Percentiles rank a stretch among this genome's conserved stretches.
Conservation (phyloP, 1,284 basidiomycete species). For the Trametes versicolor region DNA sequence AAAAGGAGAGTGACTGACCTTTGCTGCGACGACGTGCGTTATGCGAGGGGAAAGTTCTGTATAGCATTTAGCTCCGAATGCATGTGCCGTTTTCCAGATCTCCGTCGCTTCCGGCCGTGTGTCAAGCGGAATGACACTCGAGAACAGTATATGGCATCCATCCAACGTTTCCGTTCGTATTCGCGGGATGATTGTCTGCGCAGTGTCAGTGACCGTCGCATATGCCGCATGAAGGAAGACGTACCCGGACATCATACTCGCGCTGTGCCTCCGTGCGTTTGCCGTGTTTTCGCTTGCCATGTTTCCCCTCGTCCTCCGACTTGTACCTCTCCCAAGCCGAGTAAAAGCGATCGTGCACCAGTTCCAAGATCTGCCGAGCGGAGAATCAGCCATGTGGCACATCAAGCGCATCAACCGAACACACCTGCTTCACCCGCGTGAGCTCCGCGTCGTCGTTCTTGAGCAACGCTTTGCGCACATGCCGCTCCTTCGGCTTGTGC, state of each 20-base stretch:
- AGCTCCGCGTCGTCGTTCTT: conserved; percentile 93
- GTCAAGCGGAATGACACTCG: conserved; percentile 92
- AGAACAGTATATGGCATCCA: conserved; percentile 88
- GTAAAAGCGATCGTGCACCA: conserved; percentile 84
- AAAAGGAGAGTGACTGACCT: conserved; percentile 55
- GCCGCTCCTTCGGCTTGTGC: conserved; percentile 49
- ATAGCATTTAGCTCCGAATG: conserved; percentile 89
- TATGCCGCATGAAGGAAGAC: conserved; percentile 39
- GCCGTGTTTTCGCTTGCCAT: conserved; percentile 46
- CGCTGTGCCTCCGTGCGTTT: conserved; percentile 41
- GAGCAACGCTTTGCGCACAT: conserved; percentile 75
- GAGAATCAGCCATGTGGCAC: neutral
- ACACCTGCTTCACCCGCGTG: conserved; percentile 75
- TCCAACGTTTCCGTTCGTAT: conserved; percentile 81
- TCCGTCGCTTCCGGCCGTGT: conserved; percentile 83
- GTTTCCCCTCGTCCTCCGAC: conserved; percentile 43
- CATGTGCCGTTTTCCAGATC: conserved; percentile 87
- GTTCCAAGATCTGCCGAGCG: conserved; percentile 71
- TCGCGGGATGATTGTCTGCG: conserved; percentile 82
- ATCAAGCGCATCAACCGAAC: conserved; percentile 34
- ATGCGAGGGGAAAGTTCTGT: conserved; percentile 72
- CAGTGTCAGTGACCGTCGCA: conserved; percentile 19
- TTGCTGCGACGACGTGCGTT: conserved; percentile 93
- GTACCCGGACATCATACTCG: conserved; percentile 70
- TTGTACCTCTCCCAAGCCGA: conserved; percentile 62